Conservation (phyloP, 1,139 yeast genomes). For the Protomyces pachydermus region DNA sequence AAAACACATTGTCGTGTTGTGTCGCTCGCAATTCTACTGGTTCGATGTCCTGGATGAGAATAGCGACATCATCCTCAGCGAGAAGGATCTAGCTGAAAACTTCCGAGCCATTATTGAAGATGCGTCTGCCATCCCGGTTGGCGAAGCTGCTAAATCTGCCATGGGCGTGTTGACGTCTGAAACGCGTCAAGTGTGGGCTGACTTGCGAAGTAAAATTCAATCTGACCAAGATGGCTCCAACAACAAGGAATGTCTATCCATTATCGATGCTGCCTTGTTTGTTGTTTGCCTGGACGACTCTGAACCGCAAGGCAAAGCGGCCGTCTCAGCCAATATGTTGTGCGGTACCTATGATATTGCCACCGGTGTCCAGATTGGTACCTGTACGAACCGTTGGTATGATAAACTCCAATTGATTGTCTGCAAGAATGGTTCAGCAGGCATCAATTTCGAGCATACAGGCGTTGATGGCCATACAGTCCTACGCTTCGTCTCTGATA, state of each 20-base stretch:
- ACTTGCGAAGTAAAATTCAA: conserved; percentile 48
- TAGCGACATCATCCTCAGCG: conserved; percentile 64
- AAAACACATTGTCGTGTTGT: conserved; percentile 75
- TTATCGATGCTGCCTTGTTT: conserved; percentile 75
- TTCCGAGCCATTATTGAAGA: conserved; percentile 71
- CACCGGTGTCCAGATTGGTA: conserved; percentile 84
- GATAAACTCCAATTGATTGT: conserved; percentile 85
- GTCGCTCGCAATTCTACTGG: conserved; percentile 89
- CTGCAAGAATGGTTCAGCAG: conserved; percentile 89
- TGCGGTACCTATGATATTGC: conserved; percentile 78
- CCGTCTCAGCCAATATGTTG: conserved; percentile 72
- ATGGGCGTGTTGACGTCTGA: conserved; percentile 88
- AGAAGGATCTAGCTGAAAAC: conserved; percentile 69
- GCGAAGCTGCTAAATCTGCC: conserved; percentile 71
- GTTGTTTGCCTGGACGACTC: conserved; percentile 77
- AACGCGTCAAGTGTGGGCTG: conserved; percentile 80
- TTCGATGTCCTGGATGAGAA: conserved; percentile 76
- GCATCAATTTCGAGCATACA: conserved; percentile 89
- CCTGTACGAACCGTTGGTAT: conserved; percentile 93
- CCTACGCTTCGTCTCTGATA: conserved; percentile 77
- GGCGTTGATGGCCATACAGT: conserved; percentile 97
- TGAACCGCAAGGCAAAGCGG: conserved; percentile 59
- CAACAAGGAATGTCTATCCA: conserved; percentile 57
- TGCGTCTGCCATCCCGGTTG: conserved; percentile 54
- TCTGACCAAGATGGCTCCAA: conserved; percentile 10